Base-by-base conservation (phyloP, 768 basidiomycete species). In the Boletus sp. region DNA sequence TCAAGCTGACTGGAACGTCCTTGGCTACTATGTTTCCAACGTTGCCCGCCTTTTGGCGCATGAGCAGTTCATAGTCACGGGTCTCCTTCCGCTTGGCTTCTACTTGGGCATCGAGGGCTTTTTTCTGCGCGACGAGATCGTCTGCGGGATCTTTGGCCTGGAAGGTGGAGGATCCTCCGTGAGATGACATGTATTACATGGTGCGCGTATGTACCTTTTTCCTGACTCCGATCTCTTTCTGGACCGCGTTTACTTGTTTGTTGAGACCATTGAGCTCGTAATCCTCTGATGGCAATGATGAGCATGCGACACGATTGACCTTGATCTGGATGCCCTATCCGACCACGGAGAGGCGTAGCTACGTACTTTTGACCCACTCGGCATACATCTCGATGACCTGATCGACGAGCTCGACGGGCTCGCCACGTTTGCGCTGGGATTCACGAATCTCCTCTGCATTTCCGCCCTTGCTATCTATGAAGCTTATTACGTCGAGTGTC, bases 21-120 rank as follows among this genome's bases (percentile, higher is more conserved):
- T 88, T 86, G 49, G 90, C 92, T 13, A 99, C 93, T 55, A 98
- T 83, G 70, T 99, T 99, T 4, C 97, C 97, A 58, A 97, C 86
- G 32, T 78, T 82, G 58, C 82, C 77, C 34, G 91, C 93, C 70
- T 86, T 91, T 59, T 80, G 79, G 48, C 88, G 80, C 90, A 99
- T 90, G 62, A 77, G 75, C 5, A 72, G 67, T 71, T 95, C 92
- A 54, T 84, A 83, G 43, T 91, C 90, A 55, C 83, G 85, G 1
- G 87, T 77, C 65, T 88, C 87, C 62, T 87, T 87, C 55, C 85
- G 84, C 72, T 88, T 84, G 0, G 80, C 81, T 32, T 84, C 84
- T 5, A 91, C 88, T 64, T 89, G 80, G 8, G 83, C 82, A 70
- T 98, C 96, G 34, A 98, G 75, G n/a, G 77, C 80, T 55, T 85